These are phyloP conservation scores for Balakata baccata DNA, from an alignment of 345 rosid species.

Conservation along the genomic window DNA sequence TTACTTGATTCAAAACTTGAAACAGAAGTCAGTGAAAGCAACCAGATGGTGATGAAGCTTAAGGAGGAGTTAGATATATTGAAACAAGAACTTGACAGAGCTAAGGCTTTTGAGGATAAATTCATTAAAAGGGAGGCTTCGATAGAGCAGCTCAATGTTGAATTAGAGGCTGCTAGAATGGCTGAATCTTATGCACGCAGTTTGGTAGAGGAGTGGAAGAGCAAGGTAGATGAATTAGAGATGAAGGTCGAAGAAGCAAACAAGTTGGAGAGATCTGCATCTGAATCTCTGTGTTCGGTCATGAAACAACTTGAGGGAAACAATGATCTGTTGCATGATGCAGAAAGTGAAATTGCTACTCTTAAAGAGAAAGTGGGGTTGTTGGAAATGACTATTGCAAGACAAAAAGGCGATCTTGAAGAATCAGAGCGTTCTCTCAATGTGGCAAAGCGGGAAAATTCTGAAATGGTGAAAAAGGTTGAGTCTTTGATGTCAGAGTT, in stretches of 20 bases:
- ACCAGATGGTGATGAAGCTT: slow-evolving; percentile 46
- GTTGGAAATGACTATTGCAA: slow-evolving; percentile 65
- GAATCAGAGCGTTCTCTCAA: slow-evolving; percentile 46
- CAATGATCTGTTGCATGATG: slow-evolving; percentile 66
- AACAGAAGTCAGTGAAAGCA: slow-evolving; percentile 43
- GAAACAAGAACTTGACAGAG: slow-evolving; percentile 57
- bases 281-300: slow-evolving; percentile 75
- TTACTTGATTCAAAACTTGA: slow-evolving; percentile 72
- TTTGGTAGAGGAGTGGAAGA: slow-evolving; percentile 69
- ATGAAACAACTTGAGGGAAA: slow-evolving; percentile 78
- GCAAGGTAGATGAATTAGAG: slow-evolving; percentile 62
- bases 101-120: slow-evolving; percentile 46
- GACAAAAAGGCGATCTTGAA: slow-evolving; percentile 66
- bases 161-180: slow-evolving; percentile 78
- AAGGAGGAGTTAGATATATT: slow-evolving; percentile 55
- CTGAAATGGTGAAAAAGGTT: slow-evolving; percentile 40
- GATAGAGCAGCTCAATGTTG: slow-evolving; percentile 72
- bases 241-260: slow-evolving; percentile 53
- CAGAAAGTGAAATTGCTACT: slow-evolving; percentile 51
- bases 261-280: slow-evolving; percentile 74
- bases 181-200: slow-evolving; percentile 81
- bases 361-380: slow-evolving; percentile 70
- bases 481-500: slow-evolving; percentile 57
- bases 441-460: slow-evolving; percentile 47
- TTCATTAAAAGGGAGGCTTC: slow-evolving; percentile 55